Evolutionary conservation across 2,329 filamentous ascomycete species (phyloP), one percentile per base, ranked within the genome.

Genomic region (Sarocladium kiliense): DNA sequence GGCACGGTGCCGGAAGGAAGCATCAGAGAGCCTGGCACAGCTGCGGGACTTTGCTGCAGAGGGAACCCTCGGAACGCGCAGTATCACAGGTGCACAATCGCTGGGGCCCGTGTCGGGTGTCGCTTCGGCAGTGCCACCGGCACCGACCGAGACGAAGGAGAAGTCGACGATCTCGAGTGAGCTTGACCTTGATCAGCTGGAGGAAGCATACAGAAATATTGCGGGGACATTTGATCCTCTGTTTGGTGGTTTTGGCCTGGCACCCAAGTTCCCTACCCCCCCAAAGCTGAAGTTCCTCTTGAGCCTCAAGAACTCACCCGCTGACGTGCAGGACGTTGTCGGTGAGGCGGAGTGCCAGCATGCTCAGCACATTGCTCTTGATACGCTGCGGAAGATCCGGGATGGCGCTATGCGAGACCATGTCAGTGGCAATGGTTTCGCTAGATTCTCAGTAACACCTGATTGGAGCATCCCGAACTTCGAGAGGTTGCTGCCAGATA

Each of bases 401-500:
- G 74, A 79, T 51, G 76, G 81, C 51, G 79, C 77, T 3, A 63
- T 85, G 58, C 72, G 77, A 54, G 81, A 85, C 57, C 81, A 84
- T 56, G 66, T 84, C 9, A 78, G 79, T 1, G 75, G 74, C 1
- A 66, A 66, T 6, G 81, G 81, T 3, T 84, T 84, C 61, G 73
- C 78, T 34, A 83, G 93, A 53, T 97, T 96, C 67, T 96, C 91
- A 14, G 88, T 96, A 7, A 97, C 93, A 0, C 77, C 85, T 14
- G 89, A 97, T 71, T 99, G 94, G 94, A 89, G 88, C 59, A 76
- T 97, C 47, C 94, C 94, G 11, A 92, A 96, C 68, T 99, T 97
- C 63, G 94, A 99, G 74, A 97, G 97, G 75, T 91, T 97, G 81
- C 81, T 97, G 10, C 91, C 91, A 55, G 94, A 97, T 66, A 96